Percentiles rank a stretch among this genome's conserved stretches.
Evolutionary conservation across 352 stramenopile species (phyloP).

Genomic region (Pythium aphanidermatum): DNA sequence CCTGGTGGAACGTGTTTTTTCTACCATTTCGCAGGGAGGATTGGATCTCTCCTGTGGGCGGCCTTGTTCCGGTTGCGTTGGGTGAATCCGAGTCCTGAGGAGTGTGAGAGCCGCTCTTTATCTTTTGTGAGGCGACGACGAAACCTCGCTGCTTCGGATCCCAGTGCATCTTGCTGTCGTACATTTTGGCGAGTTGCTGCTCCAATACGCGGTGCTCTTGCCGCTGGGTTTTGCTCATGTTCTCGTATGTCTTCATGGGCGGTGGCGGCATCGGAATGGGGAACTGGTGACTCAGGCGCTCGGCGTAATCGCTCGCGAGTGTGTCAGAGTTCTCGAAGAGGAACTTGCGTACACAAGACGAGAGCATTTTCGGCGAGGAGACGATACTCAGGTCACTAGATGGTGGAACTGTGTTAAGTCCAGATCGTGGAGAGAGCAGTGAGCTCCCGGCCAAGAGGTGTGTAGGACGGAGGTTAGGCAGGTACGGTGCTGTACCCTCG

Average conservation of each 20-base stretch:
- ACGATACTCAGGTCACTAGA: slow-evolving; percentile 17
- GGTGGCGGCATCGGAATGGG: background rate
- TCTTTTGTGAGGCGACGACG: slow-evolving; percentile 15
- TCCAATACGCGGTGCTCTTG: slow-evolving; percentile 24
- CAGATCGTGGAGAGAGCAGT: no score
- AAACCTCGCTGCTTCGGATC: slow-evolving; percentile 26
- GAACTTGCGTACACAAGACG: slow-evolving; percentile 37
- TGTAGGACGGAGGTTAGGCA: slow-evolving; percentile 14
- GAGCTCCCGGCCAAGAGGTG: no score
- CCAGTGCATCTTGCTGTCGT: slow-evolving; percentile 41
- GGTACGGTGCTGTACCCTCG: slow-evolving; percentile 14
- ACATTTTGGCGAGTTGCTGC: slow-evolving; percentile 30
- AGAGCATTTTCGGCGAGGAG: slow-evolving; percentile 39
- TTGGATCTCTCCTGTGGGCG: no score
- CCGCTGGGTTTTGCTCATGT: background rate
- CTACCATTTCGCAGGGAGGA: slow-evolving; percentile 1
- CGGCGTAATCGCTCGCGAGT: slow-evolving; percentile 27
- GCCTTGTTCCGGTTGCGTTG: no score
- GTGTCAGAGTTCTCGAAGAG: slow-evolving; percentile 36
- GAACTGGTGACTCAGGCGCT: slow-evolving; percentile 26
- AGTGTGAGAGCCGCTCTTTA: no score
- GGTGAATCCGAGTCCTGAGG: no score
- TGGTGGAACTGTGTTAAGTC: no score
- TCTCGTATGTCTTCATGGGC: background rate
- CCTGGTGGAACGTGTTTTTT: slow-evolving; percentile 6